phyloP scores from a whole-genome alignment of 345 rosid species.

The Brassica nigra region DNA sequence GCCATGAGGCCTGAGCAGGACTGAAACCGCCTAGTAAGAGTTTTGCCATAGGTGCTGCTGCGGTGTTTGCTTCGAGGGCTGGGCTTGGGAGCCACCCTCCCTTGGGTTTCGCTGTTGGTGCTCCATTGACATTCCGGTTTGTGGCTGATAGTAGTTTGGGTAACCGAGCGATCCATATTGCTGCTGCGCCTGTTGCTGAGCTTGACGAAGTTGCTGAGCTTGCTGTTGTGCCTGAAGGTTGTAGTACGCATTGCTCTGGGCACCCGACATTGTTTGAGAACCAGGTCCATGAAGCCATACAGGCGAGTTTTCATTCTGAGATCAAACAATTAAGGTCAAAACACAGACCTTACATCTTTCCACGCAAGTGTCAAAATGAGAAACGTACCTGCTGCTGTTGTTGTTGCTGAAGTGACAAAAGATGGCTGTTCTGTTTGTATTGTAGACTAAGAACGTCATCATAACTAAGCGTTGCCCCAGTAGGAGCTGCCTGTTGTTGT shows the following conservation, averaged over 20 bases:
- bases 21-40: constrained; percentile 52
- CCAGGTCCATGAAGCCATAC: constrained; percentile 86
- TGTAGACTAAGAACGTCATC: constrained; percentile 77
- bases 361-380: not conserved
- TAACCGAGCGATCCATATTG: constrained; percentile 74
- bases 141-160: constrained; percentile 84
- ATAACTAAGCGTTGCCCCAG: constrained; percentile 64
- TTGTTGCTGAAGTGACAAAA: constrained; percentile 75
- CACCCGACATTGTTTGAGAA: constrained; percentile 66
- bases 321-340: not conserved
- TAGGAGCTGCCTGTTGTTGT: constrained; percentile 54
- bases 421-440: constrained; percentile 71
- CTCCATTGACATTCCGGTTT: constrained; percentile 70
- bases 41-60: constrained; percentile 78
- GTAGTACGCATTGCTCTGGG: constrained; percentile 72
- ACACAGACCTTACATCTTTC: not conserved
- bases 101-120: constrained; percentile 84
- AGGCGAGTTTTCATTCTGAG: constrained; percentile 75
- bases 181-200: constrained; percentile 63
- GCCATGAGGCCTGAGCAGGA: not conserved
- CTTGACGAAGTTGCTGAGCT: constrained; percentile 60
- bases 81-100: constrained; percentile 56
- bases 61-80: constrained; percentile 78
- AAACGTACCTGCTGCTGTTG: constrained; percentile 20
- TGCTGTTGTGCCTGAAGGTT: constrained; percentile 91